phyloP scores from a whole-genome alignment of 1,284 basidiomycete genomes.

The Earliella scabrosa region DNA sequence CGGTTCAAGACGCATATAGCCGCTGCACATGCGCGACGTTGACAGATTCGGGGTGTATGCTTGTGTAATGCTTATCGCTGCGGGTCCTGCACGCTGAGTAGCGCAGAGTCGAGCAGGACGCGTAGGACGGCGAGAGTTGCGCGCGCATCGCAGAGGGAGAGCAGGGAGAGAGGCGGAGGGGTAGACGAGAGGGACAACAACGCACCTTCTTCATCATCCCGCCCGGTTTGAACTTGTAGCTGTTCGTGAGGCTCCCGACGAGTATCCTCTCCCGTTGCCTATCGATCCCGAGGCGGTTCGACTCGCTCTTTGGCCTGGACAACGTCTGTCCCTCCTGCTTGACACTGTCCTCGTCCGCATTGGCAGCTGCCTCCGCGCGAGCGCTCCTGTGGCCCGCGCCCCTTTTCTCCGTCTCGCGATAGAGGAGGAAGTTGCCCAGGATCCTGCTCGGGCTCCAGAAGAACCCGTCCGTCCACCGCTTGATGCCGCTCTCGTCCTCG shows the following conservation, averaged over 20 bases:
- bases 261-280: conserved; percentile 79
- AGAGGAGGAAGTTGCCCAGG: conserved; percentile 93
- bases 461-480: conserved; percentile 97
- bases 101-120: neutral
- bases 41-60: neutral
- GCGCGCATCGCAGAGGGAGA: neutral
- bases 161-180: neutral
- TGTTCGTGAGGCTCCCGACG: conserved; percentile 89
- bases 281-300: conserved; percentile 53
- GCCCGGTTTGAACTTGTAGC: conserved; percentile 88
- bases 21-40: neutral
- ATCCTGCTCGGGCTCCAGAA: conserved; percentile 91
- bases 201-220: conserved; percentile 95
- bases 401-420: conserved; percentile 89
- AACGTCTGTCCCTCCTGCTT: conserved; percentile 51
- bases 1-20: conserved; percentile 1
- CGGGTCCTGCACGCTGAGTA: conserved; percentile 1
- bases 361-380: conserved; percentile 41
- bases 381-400: conserved; percentile 61
- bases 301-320: conserved; percentile 66
- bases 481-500: conserved; percentile 97
- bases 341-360: conserved; percentile 32
- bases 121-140: neutral
- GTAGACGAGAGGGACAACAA: neutral
- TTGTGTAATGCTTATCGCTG: conserved; percentile 13